phyloP scores from a whole-genome alignment of 345 rosid species.

The Rhizophora apiculata region DNA sequence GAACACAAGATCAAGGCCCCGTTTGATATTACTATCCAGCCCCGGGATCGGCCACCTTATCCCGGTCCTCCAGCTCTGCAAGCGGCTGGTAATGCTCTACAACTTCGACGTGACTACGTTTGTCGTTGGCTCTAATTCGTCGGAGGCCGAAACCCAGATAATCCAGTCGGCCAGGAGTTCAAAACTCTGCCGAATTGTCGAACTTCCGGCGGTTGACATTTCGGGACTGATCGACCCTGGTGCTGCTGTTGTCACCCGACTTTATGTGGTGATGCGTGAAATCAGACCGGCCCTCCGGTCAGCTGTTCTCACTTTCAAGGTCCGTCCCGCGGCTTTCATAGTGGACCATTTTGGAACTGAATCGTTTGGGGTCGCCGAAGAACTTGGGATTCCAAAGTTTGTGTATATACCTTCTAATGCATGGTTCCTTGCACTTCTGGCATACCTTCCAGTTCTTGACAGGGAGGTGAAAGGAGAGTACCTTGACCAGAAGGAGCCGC shows the following conservation, averaged over 20 bases:
- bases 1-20: conserved; percentile 17
- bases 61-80: conserved; percentile 59
- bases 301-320: conserved; percentile 33
- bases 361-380: conserved; percentile 40
- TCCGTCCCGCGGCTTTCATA: conserved; percentile 42
- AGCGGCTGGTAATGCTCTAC: conserved; percentile 39
- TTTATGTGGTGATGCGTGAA: conserved; percentile 37
- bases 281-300: conserved; percentile 43
- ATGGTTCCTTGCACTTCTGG: conserved; percentile 27
- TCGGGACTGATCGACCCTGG: conserved; percentile 23
- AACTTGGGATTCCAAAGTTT: conserved; percentile 46
- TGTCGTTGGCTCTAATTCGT: conserved; percentile 33
- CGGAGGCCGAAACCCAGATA: conserved; percentile 27
- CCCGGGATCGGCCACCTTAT: conserved; percentile 74
- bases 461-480: conserved; percentile 8
- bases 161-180: conserved; percentile 12
- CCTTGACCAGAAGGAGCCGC: conserved; percentile 3
- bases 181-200: conserved; percentile 30
- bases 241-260: conserved; percentile 29
- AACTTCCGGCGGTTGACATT: conserved; percentile 39
- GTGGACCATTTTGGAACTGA: conserved; percentile 56
- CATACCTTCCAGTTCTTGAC: neutral
- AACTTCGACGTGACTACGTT: conserved; percentile 45
- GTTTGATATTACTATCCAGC: conserved; percentile 50
- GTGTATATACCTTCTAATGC: conserved; percentile 49